Base-by-base conservation (phyloP, 163 green algal species). In the Smithsoniella earleae region DNA sequence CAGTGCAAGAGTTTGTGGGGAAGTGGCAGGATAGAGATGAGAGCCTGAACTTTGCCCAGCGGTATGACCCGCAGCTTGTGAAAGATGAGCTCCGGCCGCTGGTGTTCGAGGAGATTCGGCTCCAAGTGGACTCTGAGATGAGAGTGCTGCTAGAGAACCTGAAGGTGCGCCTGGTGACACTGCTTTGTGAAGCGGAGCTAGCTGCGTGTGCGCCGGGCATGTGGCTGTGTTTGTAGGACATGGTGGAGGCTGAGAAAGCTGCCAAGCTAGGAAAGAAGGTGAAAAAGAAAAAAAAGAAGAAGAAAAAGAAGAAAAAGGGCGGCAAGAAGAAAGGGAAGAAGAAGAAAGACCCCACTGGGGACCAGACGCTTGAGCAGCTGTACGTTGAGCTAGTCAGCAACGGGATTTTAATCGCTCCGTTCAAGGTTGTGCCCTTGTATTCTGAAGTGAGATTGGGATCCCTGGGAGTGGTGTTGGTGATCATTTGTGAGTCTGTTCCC, bases 51-150 rank as follows among this genome's bases (percentile, higher is more conserved):
- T 89, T 92, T 52, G 77, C 80, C 38, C 84, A 91, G 74, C 86
- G 85, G 79, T 85, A 87, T 40, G 85, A 87, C 66, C 28, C 74
- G 0, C 88, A 91, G 77, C 82, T 96, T 75, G 80, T 95, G 2
- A 90, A 91, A 44, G 88, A 88, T 18, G 86, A 90, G 80, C 77
- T 96, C 79, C 83, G 90, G 58, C 90, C 90, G 3, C 80, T 93
- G 13, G 90, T 96, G 40, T 93, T 92, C 79, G 90, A 96, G 79
- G 85, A 94, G 77, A 82, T 96, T 44, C 82, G 90, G n/a, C 54
- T 81, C 74, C 79, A 85, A 79, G 90, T 93, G 30, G 90, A 95
- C 55, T 82, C 87, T n/a, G 90, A 96, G 81, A 95, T 95, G 87
- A 75, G 83, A 3, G 77, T 85, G 28, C 82, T 95, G 76, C 85